Conservation (phyloP, 2,329 filamentous ascomycete species). For the Botryotinia convoluta region DNA sequence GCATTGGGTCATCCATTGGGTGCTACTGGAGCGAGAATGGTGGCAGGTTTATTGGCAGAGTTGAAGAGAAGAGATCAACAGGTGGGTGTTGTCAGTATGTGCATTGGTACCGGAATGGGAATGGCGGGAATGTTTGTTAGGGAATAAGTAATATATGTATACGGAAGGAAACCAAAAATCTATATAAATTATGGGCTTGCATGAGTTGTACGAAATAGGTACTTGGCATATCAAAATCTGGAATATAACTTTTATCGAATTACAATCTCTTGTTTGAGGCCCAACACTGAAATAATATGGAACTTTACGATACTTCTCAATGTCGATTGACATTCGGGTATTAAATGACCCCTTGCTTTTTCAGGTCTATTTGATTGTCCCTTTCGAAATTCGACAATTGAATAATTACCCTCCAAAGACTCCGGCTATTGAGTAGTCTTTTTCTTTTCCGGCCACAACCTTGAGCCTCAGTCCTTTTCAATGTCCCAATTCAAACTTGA, state of each 20-base stretch:
- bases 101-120: slow-evolving; percentile 78
- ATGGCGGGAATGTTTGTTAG: slow-evolving; percentile 67
- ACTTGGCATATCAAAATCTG: background rate
- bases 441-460: background rate
- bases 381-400: background rate
- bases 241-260: background rate
- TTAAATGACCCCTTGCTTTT: background rate
- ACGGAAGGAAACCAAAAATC: no score
- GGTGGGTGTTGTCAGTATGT: slow-evolving; percentile 89
- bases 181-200: background rate
- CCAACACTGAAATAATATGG: background rate
- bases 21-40: slow-evolving; percentile 80
- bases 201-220: background rate
- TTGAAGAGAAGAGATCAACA: slow-evolving; percentile 65
- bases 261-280: background rate
- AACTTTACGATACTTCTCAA: background rate
- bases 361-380: background rate
- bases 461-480: background rate
- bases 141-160: slow-evolving; percentile 46
- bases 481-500: background rate
- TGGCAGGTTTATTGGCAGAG: slow-evolving; percentile 63
- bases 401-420: background rate
- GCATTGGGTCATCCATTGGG: slow-evolving; percentile 91
- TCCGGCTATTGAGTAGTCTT: background rate
- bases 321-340: background rate